Evolutionary conservation across 164 flowering plant species (phyloP).

Genomic region (Amborella trichopoda): DNA sequence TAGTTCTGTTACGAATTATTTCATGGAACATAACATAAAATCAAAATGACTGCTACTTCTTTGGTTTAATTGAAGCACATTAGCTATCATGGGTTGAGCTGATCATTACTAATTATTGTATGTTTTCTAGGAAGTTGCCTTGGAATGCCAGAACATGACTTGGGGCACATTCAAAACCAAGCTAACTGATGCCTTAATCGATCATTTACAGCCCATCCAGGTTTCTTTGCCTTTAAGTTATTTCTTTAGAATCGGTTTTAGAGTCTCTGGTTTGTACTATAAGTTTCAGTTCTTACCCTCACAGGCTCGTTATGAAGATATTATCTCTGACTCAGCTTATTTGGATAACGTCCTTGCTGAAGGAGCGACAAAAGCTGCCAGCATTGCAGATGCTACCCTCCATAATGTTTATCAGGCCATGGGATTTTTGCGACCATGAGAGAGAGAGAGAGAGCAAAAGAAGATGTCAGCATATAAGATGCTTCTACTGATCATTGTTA

Average conservation of each 20-base stretch:
- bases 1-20: no score
- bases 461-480: no score
- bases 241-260: no score
- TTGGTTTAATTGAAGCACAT: no score
- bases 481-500: no score
- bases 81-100: no score
- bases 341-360: slow-evolving; percentile 61
- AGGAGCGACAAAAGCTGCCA: slow-evolving; percentile 69
- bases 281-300: no score
- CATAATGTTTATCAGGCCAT: slow-evolving; percentile 82
- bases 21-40: no score
- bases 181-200: slow-evolving; percentile 67
- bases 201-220: slow-evolving; percentile 91
- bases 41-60: no score
- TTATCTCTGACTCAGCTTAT: slow-evolving; percentile 61
- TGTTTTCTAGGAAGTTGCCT: slow-evolving; percentile 54
- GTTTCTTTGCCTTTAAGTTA: slow-evolving; percentile 23
- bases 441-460: no score
- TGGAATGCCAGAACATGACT: slow-evolving; percentile 71
- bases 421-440: slow-evolving; percentile 77
- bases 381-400: slow-evolving; percentile 69
- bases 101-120: background rate
- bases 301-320: slow-evolving; percentile 75
- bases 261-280: no score
- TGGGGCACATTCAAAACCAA: slow-evolving; percentile 79